Percentiles rank a stretch among this genome's conserved stretches.
Conservation (phyloP, 2,329 filamentous ascomycete genomes). For the Sporothrix pallida region DNA sequence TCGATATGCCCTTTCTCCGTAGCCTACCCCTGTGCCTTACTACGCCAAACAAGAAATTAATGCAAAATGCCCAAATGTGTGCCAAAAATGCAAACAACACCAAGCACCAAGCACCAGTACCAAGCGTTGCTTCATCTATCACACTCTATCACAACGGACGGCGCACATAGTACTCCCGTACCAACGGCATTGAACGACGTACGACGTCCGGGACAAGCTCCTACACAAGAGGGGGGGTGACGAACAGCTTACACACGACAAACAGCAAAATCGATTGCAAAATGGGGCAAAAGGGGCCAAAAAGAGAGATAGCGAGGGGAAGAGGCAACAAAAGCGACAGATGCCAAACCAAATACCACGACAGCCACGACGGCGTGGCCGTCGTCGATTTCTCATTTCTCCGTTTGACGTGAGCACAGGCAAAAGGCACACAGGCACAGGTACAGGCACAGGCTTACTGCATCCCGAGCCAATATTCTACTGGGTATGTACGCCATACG, state of each 20-base stretch:
- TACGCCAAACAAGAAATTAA: constrained; percentile 8
- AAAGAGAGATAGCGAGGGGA: background rate
- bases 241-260: constrained; percentile 1
- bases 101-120: background rate
- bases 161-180: constrained; percentile 24
- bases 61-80: background rate
- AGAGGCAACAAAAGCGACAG: too few species aligned
- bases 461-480: background rate
- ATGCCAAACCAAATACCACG: background rate
- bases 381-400: background rate
- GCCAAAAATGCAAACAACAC: constrained; percentile 13
- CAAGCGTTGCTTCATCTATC: constrained; percentile 21
- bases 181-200: constrained; percentile 25
- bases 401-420: background rate
- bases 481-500: background rate
- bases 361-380: background rate
- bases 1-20: constrained; percentile 18
- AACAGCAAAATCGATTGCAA: background rate
- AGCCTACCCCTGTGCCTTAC: constrained; percentile 9
- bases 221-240: background rate
- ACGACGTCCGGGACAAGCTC: constrained; percentile 17
- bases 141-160: constrained; percentile 22
- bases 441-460: background rate
- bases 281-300: background rate
- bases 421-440: background rate